Evolutionary conservation across 2,329 filamentous ascomycete species (phyloP).

Genomic region (Trichoderma arundinaceum): DNA sequence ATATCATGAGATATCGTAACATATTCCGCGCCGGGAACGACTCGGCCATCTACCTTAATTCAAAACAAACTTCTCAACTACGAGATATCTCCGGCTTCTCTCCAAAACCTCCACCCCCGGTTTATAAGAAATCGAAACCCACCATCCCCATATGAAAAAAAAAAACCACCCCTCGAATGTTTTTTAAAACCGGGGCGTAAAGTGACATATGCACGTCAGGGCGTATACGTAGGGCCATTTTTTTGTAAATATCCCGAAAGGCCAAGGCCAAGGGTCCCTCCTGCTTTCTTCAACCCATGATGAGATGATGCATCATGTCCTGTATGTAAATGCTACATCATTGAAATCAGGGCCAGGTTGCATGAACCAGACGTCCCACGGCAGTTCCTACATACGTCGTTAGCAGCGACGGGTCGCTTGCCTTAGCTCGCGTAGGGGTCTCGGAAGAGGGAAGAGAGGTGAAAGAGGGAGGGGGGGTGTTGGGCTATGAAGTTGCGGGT

Average conservation of each 20-base stretch:
- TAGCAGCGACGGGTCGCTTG: constrained; percentile 14
- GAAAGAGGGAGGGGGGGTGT: background rate
- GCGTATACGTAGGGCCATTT: background rate
- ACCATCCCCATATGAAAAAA: background rate
- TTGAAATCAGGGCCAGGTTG: constrained; percentile 5
- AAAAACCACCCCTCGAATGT: background rate
- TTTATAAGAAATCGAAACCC: background rate
- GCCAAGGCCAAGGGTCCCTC: constrained; percentile 7
- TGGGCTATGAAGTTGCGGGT: constrained; percentile 7
- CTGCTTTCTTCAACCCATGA: background rate
- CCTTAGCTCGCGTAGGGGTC: constrained; percentile 25
- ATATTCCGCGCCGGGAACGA: background rate
- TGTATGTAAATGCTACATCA: background rate
- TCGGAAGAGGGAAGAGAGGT: background rate
- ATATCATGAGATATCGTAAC: background rate
- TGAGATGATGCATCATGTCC: constrained; percentile 29
- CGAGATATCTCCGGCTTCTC: background rate
- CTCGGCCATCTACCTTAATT: background rate
- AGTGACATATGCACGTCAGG: background rate
- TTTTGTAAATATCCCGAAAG: background rate
- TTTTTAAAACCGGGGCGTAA: constrained; percentile 10
- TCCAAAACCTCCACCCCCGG: background rate
- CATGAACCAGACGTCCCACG: constrained; percentile 23
- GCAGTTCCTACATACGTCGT: background rate
- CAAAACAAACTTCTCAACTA: background rate